Conservation (phyloP, 805 yeast genomes). For the Ogataea paradorogensis region DNA sequence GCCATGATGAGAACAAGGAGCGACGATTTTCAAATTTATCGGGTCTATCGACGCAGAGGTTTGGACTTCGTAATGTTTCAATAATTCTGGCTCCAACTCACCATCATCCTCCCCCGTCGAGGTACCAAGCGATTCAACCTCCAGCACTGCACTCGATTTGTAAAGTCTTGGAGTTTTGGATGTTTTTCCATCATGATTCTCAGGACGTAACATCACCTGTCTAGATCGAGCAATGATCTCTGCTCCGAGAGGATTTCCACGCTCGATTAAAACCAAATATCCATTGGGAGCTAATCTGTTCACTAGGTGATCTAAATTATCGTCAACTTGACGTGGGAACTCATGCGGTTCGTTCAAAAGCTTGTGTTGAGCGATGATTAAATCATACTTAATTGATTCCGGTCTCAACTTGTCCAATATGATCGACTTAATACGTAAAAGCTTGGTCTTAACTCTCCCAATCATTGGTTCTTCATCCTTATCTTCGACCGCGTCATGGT, state of each 20-base stretch:
- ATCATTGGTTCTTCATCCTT: constrained; percentile 33
- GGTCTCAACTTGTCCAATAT: constrained; percentile 53
- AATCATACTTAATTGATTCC: constrained; percentile 57
- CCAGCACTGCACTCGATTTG: constrained; percentile 34
- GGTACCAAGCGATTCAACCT: constrained; percentile 17
- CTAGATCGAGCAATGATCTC: constrained; percentile 88
- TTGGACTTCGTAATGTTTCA: constrained; percentile 25
- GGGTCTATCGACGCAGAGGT: constrained; percentile 13
- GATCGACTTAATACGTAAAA: constrained; percentile 52
- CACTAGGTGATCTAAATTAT: constrained; percentile 56
- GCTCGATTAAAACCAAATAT: constrained; percentile 71
- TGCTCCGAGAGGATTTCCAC: constrained; percentile 88
- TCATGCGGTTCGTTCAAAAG: constrained; percentile 55
- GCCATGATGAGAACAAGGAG: constrained; percentile 90
- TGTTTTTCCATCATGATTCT: constrained; percentile 48
- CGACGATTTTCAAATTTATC: constrained; percentile 63
- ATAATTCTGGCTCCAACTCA: constrained; percentile 21
- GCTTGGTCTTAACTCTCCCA: constrained; percentile 56
- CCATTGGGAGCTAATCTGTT: constrained; percentile 74
- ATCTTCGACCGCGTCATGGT: constrained; percentile 7
- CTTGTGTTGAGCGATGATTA: constrained; percentile 82
- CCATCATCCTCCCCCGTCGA: constrained; percentile 28
- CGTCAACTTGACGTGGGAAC: constrained; percentile 75
- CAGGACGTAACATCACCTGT: constrained; percentile 87
- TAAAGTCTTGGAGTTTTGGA: constrained; percentile 73